These are phyloP conservation scores for Extremus antarcticus DNA, from an alignment of 495 filamentous ascomycete species.

Conservation along the genomic window DNA sequence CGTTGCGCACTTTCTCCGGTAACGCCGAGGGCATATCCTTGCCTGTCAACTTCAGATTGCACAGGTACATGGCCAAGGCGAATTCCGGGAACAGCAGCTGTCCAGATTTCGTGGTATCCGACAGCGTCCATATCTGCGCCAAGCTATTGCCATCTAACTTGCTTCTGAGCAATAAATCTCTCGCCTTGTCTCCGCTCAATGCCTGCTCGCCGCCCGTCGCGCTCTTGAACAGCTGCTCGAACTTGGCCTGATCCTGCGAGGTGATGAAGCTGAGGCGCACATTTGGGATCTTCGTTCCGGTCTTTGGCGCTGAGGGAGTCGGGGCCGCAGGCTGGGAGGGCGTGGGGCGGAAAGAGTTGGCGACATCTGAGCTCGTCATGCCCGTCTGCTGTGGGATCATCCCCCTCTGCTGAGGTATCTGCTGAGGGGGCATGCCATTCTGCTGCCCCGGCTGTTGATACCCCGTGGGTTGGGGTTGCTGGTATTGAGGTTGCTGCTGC, in stretches of 20 bases:
- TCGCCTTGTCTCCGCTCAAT: constrained; percentile 81
- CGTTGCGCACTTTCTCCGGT: constrained; percentile 82
- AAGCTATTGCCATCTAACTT: constrained; percentile 71
- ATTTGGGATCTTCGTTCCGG: constrained; percentile 70
- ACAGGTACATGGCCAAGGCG: constrained; percentile 96
- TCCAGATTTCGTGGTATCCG: constrained; percentile 92
- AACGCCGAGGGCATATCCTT: constrained; percentile 64
- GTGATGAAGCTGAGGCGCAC: constrained; percentile 93
- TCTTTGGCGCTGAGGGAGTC: constrained; percentile 38
- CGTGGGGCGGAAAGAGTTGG: constrained; percentile 64
- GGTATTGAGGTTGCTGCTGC: constrained; percentile 25
- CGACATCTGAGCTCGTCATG: constrained; percentile 71
- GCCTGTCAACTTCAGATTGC: constrained; percentile 81
- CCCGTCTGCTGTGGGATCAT: too few species aligned
- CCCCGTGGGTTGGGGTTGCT: constrained; percentile 46
- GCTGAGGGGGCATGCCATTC: constrained; percentile 22
- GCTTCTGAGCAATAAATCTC: constrained; percentile 77
- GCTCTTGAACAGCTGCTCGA: constrained; percentile 95
- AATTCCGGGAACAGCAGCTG: constrained; percentile 98
- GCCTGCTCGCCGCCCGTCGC: constrained; percentile 81
- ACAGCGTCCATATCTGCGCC: constrained; percentile 88
- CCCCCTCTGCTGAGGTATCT: constrained; percentile 13
- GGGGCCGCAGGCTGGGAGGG: constrained; percentile 38
- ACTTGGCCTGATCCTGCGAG: constrained; percentile 89
- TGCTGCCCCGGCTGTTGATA: constrained; percentile 29